phyloP scores from a whole-genome alignment of 73 alveolate genomes.

The Paramecium caudatum region DNA sequence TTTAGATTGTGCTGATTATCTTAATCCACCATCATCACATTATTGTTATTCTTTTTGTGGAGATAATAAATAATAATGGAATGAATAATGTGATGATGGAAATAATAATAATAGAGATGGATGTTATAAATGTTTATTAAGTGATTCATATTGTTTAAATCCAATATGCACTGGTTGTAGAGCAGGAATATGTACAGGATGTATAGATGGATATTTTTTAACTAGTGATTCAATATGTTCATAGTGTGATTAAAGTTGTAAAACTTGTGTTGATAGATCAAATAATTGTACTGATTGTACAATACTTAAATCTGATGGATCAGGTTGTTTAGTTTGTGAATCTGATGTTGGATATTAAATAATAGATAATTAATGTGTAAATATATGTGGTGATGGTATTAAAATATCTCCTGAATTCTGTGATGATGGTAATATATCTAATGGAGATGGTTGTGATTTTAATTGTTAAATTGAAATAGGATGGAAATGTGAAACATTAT shows the following conservation, averaged over 20 bases:
- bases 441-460: conserved; percentile 45
- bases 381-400: conserved; percentile 67
- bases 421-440: conserved; percentile 44
- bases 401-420: neutral
- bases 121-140: conserved; percentile 15
- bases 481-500: neutral
- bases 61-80: conserved; percentile 35
- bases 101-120: conserved; percentile 48
- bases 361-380: neutral
- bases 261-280: neutral
- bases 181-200: conserved; percentile 30
- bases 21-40: conserved; percentile 21
- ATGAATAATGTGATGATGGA: conserved; percentile 65
- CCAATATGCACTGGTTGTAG: conserved; percentile 30
- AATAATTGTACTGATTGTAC: conserved; percentile 51
- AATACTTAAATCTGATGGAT: neutral
- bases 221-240: neutral
- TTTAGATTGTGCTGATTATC: neutral
- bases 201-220: conserved; percentile 51
- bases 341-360: neutral
- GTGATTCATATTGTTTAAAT: conserved; percentile 27
- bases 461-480: conserved; percentile 52
- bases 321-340: conserved; percentile 14
- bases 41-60: conserved; percentile 51
- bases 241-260: conserved; percentile 6